phyloP scores from a whole-genome alignment of 2,329 filamentous ascomycete genomes.

The Plenodomus tracheiphilus region DNA sequence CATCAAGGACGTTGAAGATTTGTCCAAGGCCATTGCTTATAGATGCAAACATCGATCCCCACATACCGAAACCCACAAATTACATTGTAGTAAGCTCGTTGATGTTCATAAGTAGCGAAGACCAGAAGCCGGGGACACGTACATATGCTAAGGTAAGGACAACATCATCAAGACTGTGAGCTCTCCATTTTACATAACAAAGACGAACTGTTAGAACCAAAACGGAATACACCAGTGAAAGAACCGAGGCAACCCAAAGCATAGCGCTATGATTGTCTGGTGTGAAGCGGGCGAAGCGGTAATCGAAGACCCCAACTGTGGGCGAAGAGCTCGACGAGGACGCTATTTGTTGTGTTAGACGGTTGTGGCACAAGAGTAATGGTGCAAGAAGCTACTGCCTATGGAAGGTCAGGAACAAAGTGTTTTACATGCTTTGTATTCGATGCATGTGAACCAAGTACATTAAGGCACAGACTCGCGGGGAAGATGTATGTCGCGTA shows the following conservation, averaged over 20 bases:
- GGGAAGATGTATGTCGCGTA: background rate
- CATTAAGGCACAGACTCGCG: background rate
- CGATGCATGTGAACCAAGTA: background rate
- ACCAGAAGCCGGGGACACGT: background rate
- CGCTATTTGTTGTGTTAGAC: constrained; percentile 1
- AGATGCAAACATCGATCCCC: constrained; percentile 3
- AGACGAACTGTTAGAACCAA: constrained; percentile 6
- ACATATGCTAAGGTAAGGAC: constrained; percentile 5
- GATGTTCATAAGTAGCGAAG: background rate
- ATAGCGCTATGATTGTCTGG: constrained; percentile 6
- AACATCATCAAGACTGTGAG: constrained; percentile 3
- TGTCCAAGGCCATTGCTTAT: constrained; percentile 5
- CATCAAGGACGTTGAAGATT: constrained; percentile 1
- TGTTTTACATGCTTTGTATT: background rate
- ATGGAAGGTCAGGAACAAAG: background rate
- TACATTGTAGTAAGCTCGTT: background rate
- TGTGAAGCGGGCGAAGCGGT: constrained; percentile 6
- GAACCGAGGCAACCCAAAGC: constrained; percentile 4
- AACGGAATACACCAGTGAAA: constrained; percentile 4
- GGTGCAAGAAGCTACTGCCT: no score
- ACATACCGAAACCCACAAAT: constrained; percentile 4
- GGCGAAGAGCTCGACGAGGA: background rate
- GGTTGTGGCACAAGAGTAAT: background rate
- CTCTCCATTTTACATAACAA: constrained; percentile 5
- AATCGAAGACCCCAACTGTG: background rate